Evolutionary conservation across 2,329 filamentous ascomycete species (phyloP).

Genomic region (Davidsoniella neocaledoniae): DNA sequence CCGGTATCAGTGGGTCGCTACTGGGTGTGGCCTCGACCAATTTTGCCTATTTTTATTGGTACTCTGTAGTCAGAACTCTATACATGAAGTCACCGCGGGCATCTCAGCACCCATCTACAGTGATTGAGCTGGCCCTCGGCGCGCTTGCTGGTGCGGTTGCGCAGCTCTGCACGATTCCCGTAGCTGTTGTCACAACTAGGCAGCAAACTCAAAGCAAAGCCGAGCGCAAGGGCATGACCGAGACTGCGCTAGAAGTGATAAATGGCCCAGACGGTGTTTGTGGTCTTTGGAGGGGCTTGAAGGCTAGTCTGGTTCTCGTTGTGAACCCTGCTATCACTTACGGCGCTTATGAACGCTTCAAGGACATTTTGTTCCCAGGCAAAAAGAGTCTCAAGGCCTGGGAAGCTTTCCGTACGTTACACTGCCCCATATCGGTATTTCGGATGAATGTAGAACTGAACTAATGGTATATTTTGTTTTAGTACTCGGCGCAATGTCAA

Average conservation of each 20-base stretch:
- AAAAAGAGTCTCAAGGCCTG: conserved; percentile 59
- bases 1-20: conserved; percentile 71
- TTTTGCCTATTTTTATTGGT: conserved; percentile 99
- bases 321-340: conserved; percentile 97
- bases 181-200: conserved; percentile 85
- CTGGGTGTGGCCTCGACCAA: conserved; percentile 93
- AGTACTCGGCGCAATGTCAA: conserved; percentile 89
- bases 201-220: conserved; percentile 82
- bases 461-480: background rate
- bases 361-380: conserved; percentile 59
- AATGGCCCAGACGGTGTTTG: conserved; percentile 76
- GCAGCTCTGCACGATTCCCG: conserved; percentile 90
- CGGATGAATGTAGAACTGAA: background rate
- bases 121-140: conserved; percentile 67
- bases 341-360: conserved; percentile 82
- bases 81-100: conserved; percentile 49
- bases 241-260: conserved; percentile 77
- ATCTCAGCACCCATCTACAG: conserved; percentile 49
- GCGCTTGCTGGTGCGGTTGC: conserved; percentile 79
- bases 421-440: background rate
- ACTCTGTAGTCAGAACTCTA: conserved; percentile 67
- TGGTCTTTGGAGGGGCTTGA: conserved; percentile 87
- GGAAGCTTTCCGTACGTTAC: conserved; percentile 74
- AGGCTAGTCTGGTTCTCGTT: conserved; percentile 87
- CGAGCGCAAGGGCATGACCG: conserved; percentile 72